These are phyloP conservation scores for Aspergillus homomorphus DNA, from an alignment of 495 filamentous ascomycete species.

Conservation along the genomic window DNA sequence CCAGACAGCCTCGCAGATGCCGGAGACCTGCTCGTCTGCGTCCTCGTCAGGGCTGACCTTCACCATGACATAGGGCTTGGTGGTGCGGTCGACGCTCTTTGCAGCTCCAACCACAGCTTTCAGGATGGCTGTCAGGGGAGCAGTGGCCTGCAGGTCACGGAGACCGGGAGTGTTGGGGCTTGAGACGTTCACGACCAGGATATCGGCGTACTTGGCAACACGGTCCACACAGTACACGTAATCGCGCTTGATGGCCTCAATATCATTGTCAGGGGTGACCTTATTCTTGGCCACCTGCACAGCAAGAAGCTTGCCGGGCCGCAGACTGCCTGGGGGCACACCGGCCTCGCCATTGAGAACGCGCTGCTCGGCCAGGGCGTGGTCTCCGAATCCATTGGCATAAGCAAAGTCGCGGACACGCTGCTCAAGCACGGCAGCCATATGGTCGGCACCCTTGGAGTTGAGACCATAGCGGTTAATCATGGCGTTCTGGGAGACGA, in stretches of 20 bases:
- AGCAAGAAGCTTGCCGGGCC: conserved; percentile 69
- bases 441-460: conserved; percentile 80
- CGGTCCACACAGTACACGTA: conserved; percentile 82
- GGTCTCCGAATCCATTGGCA: conserved; percentile 59
- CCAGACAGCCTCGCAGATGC: conserved; percentile 84
- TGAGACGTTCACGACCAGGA: conserved; percentile 94
- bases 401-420: conserved; percentile 75
- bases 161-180: conserved; percentile 94
- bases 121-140: conserved; percentile 75
- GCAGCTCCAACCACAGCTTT: conserved; percentile 79
- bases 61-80: conserved; percentile 85
- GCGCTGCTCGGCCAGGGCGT: conserved; percentile 60
- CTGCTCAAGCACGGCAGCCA: conserved; percentile 75
- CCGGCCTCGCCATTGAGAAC: conserved; percentile 69
- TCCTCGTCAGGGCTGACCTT: conserved; percentile 97
- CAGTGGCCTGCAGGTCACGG: conserved; percentile 74
- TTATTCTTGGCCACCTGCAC: conserved; percentile 99
- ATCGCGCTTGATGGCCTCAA: conserved; percentile 77
- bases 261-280: conserved; percentile 74
- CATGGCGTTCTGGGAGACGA: conserved; percentile 75
- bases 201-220: conserved; percentile 83
- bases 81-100: conserved; percentile 58
- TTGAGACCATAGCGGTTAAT: conserved; percentile 97
- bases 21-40: conserved; percentile 71
- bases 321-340: conserved; percentile 69